phyloP scores from a whole-genome alignment of 257 asterid genomes.

The Anisodus tanguticus region DNA sequence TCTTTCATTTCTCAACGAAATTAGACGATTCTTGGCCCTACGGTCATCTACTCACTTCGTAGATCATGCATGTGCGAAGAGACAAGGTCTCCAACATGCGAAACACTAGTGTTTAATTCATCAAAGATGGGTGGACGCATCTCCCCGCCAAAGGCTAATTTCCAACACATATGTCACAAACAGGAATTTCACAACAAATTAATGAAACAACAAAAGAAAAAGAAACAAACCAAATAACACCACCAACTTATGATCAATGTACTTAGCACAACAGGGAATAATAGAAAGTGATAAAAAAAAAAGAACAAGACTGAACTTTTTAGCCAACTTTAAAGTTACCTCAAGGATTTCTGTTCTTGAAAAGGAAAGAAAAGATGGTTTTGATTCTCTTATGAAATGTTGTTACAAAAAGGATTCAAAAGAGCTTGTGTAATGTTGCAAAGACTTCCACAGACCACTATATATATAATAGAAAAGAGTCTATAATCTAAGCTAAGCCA shows the following conservation, averaged over 20 bases:
- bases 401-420: slow-evolving; percentile 14
- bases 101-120: too few species aligned
- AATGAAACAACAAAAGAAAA: neutral
- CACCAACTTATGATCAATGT: neutral
- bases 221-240: neutral
- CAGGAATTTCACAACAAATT: neutral
- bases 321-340: slow-evolving; percentile 28
- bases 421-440: slow-evolving; percentile 3
- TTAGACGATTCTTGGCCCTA: too few species aligned
- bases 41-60: too few species aligned
- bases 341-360: neutral
- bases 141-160: too few species aligned
- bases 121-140: too few species aligned
- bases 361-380: neutral
- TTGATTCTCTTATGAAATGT: neutral
- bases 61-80: too few species aligned
- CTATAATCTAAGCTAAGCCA: slow-evolving; percentile 35
- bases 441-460: slow-evolving; percentile 18
- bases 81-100: too few species aligned
- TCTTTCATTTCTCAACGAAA: too few species aligned
- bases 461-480: neutral
- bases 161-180: neutral
- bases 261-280: neutral
- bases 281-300: neutral
- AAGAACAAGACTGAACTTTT: slow-evolving; percentile 5